These are phyloP conservation scores for Mycogone perniciosa DNA, from an alignment of 2,329 filamentous ascomycete genomes.

Conservation along the genomic window DNA sequence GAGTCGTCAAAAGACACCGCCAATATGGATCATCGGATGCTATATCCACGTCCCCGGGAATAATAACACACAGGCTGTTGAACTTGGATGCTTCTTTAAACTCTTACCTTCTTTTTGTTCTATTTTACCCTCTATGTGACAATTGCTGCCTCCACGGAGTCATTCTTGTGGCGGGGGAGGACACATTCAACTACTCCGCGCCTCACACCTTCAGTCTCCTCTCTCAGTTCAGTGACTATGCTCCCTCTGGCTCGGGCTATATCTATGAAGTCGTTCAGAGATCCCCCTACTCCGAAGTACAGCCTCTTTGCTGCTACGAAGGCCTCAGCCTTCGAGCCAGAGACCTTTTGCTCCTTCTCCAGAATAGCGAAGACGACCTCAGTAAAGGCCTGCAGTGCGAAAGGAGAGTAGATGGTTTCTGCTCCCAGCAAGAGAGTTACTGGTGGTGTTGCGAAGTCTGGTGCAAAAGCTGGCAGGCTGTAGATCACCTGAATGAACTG, in stretches of 20 bases:
- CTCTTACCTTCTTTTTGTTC: too few species aligned
- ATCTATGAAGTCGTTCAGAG: conserved; percentile 65
- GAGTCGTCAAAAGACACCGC: too few species aligned
- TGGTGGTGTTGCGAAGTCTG: conserved; percentile 7
- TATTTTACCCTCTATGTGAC: too few species aligned
- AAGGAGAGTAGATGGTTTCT: conserved; percentile 78
- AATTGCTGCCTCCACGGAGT: neutral
- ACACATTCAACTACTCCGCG: conserved; percentile 52
- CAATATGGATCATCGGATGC: too few species aligned
- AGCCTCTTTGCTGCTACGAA: conserved; percentile 71
- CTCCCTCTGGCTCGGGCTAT: conserved; percentile 44
- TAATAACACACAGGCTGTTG: too few species aligned
- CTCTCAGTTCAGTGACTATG: conserved; percentile 44
- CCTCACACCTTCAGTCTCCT: conserved; percentile 55
- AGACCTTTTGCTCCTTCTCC: conserved; percentile 31
- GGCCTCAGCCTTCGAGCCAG: conserved; percentile 46
- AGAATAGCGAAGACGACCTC: conserved; percentile 58
- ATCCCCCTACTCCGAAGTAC: conserved; percentile 81
- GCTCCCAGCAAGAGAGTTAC: conserved; percentile 59
- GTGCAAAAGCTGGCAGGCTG: conserved; percentile 15
- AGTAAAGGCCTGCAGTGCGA: conserved; percentile 62
- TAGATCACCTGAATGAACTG: conserved; percentile 57
- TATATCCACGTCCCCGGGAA: too few species aligned
- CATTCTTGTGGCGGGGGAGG: conserved; percentile 20
- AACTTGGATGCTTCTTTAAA: neutral